A percentile compares a stretch with the other conserved stretches of the same genome.
phyloP scores from a whole-genome alignment of 306 rosid species.

The Begonia loranthoides region DNA sequence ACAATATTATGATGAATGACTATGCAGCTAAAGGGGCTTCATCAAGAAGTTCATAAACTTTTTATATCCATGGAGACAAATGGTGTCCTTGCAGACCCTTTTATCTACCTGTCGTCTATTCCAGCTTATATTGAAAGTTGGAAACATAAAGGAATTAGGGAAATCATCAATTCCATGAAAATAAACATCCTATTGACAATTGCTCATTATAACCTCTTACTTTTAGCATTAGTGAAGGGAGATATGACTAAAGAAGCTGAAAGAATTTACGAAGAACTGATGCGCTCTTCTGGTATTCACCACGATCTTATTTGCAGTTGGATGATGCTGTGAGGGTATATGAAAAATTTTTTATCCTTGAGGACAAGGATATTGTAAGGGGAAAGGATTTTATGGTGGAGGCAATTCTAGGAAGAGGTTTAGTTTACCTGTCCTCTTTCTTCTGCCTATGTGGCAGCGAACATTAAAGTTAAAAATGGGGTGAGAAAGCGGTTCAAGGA shows the following conservation, averaged over 20 bases:
- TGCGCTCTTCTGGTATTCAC: conserved; percentile 36
- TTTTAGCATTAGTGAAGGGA: conserved; percentile 43
- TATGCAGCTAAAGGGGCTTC: conserved; percentile 60
- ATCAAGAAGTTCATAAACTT: conserved; percentile 46
- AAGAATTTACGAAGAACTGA: conserved; percentile 39
- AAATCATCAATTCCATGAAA: conserved; percentile 43
- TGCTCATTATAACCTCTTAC: conserved; percentile 52
- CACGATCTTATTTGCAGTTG: conserved; percentile 53
- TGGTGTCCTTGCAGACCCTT: conserved; percentile 50
- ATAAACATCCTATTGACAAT: conserved; percentile 51
- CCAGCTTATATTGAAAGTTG: conserved; percentile 47
- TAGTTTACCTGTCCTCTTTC: too few relatives aligned
- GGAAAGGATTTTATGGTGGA: too few relatives aligned
- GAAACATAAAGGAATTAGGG: conserved; percentile 51
- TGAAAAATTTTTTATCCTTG: too few relatives aligned
- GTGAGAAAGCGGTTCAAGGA: too few relatives aligned
- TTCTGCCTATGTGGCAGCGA: too few relatives aligned
- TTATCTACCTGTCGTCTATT: conserved; percentile 57
- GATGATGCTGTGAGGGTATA: too few relatives aligned
- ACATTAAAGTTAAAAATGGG: too few relatives aligned
- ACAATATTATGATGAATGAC: conserved; percentile 72
- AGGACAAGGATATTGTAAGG: too few relatives aligned
- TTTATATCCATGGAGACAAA: conserved; percentile 51
- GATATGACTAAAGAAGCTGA: conserved; percentile 57
- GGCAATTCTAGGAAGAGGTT: too few relatives aligned